These are phyloP conservation scores for Datisca glomerata DNA, from an alignment of 306 rosid species.

Conservation along the genomic window DNA sequence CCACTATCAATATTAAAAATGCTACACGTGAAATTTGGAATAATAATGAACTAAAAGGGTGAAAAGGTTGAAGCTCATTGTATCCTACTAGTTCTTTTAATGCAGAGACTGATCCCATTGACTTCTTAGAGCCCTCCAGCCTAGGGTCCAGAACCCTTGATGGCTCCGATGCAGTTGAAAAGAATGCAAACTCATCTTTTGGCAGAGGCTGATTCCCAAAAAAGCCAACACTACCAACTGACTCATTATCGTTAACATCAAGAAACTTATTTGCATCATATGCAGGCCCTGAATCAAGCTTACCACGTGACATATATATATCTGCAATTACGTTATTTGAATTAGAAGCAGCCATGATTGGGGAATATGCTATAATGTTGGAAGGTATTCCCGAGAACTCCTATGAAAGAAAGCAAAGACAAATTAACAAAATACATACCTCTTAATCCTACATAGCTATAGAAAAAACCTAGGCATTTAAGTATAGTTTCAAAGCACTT, in stretches of 20 bases:
- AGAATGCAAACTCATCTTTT: slow-evolving; percentile 45
- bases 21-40: neutral
- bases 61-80: slow-evolving; percentile 4
- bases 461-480: too few species aligned
- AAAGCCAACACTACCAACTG: slow-evolving; percentile 26
- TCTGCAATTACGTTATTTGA: slow-evolving; percentile 31
- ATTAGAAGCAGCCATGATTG: slow-evolving; percentile 7
- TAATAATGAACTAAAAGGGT: neutral
- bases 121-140: slow-evolving; percentile 52
- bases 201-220: slow-evolving; percentile 40
- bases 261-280: slow-evolving; percentile 47
- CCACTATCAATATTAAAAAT: slow-evolving; percentile 9
- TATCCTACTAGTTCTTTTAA: slow-evolving; percentile 63
- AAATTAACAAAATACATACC: too few species aligned
- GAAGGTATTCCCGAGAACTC: too few species aligned
- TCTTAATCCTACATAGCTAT: too few species aligned
- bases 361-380: neutral
- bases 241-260: slow-evolving; percentile 43
- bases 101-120: slow-evolving; percentile 47
- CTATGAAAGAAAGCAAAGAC: too few species aligned
- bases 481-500: too few species aligned
- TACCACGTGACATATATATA: slow-evolving; percentile 49
- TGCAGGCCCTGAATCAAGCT: slow-evolving; percentile 46
- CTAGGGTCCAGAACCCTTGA: slow-evolving; percentile 50
- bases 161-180: slow-evolving; percentile 42